Percentiles rank a stretch among this genome's conserved stretches.
Conservation (phyloP, 768 basidiomycete genomes). For the Lactarius sp. region DNA sequence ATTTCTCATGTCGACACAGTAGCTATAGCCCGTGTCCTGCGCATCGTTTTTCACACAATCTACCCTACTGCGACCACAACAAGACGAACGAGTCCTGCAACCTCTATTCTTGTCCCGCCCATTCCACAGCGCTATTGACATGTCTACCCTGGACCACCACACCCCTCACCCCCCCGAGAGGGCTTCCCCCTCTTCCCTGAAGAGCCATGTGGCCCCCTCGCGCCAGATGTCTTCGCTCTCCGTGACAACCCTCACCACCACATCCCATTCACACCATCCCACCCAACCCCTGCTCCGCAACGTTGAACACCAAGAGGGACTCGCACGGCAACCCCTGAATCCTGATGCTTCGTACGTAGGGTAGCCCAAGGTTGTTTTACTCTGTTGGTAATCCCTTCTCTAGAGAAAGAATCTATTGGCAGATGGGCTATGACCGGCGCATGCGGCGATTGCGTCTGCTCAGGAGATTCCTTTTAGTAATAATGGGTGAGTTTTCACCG, state of each 20-base stretch:
- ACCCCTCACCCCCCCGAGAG: constrained; percentile 2
- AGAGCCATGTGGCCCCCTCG: constrained; percentile 21
- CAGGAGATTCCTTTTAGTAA: constrained; percentile 30
- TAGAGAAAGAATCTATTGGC: constrained; percentile 30
- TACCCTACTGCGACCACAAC: background rate
- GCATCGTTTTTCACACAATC: background rate
- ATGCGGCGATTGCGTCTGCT: constrained; percentile 35
- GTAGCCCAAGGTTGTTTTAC: constrained; percentile 29
- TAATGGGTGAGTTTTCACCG: constrained; percentile 35
- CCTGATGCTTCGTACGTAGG: constrained; percentile 35
- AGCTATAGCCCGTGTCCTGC: background rate
- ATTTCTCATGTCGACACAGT: background rate
- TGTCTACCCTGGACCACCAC: constrained; percentile 20
- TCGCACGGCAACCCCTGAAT: constrained; percentile 41
- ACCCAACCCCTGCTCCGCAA: constrained; percentile 33
- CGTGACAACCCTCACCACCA: constrained; percentile 30
- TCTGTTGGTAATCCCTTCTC: constrained; percentile 34
- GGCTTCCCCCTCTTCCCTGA: background rate
- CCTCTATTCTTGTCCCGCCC: background rate
- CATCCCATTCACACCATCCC: constrained; percentile 31
- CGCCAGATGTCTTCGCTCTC: constrained; percentile 32
- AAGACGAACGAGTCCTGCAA: no score
- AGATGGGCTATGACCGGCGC: constrained; percentile 30
- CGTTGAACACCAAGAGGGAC: constrained; percentile 36
- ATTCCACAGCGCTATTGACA: background rate